Evolutionary conservation across 352 stramenopile genomes (phyloP).

Genomic region (Phytopythium ostracodes): DNA sequence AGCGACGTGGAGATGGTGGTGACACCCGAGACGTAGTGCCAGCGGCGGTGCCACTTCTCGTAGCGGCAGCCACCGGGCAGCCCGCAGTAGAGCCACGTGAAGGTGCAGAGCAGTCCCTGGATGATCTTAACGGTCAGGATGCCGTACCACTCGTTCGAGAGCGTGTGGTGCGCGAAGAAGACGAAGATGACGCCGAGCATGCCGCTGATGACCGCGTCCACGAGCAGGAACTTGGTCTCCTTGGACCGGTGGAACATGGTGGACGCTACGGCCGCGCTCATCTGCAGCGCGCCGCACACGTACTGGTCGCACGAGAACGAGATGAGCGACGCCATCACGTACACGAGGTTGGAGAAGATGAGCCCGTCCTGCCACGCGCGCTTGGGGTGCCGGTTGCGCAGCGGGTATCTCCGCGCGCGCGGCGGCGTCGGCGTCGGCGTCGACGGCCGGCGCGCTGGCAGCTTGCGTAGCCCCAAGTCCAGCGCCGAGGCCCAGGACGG

Average conservation of each 20-base stretch:
- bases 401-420: constrained; percentile 17
- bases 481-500: constrained; percentile 30
- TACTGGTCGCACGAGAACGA: constrained; percentile 72
- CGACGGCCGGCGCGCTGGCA: constrained; percentile 21
- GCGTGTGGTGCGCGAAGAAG: constrained; percentile 58
- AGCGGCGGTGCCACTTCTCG: constrained; percentile 76
- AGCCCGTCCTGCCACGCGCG: constrained; percentile 76
- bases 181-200: constrained; percentile 67
- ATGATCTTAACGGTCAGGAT: constrained; percentile 62
- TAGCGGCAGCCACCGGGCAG: constrained; percentile 68
- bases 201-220: constrained; percentile 77
- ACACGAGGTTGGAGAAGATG: constrained; percentile 81
- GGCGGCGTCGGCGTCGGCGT: constrained; percentile 22
- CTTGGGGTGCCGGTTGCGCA: constrained; percentile 31
- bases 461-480: constrained; percentile 26
- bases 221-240: constrained; percentile 76
- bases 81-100: constrained; percentile 83
- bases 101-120: constrained; percentile 49
- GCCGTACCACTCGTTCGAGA: constrained; percentile 74
- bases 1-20: constrained; percentile 76
- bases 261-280: constrained; percentile 61
- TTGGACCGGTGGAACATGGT: constrained; percentile 81
- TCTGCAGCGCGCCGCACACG: constrained; percentile 67
- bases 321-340: constrained; percentile 59
- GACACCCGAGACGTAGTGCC: constrained; percentile 78